Evolutionary conservation across 345 rosid species (phyloP).

Genomic region (Camelina neglecta): DNA sequence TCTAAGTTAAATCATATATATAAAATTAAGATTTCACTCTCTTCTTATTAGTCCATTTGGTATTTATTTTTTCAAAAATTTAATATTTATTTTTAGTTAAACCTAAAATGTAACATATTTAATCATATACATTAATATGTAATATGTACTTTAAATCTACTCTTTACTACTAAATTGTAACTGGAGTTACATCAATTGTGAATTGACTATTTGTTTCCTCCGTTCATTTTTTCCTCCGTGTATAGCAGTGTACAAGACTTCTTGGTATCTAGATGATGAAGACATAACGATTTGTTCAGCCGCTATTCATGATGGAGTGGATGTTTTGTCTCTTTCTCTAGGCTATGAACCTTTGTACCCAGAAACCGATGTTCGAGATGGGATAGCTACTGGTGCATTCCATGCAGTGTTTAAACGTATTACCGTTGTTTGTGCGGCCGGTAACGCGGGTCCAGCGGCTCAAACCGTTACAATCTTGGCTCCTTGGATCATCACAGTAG

Average conservation of each 20-base stretch:
- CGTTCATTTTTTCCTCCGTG: too few species aligned
- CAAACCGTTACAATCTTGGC: conserved; percentile 50
- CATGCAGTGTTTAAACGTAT: conserved; percentile 55
- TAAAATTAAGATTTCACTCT: too few species aligned
- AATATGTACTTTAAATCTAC: too few species aligned
- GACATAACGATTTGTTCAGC: conserved; percentile 29
- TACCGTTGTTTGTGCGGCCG: conserved; percentile 46
- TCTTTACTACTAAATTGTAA: too few species aligned
- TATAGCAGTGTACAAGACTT: conserved; percentile 59
- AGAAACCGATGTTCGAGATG: conserved; percentile 47
- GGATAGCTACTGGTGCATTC: conserved; percentile 52
- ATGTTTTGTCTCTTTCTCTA: conserved; percentile 55
- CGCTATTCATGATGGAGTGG: conserved; percentile 60
- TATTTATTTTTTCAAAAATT: too few species aligned
- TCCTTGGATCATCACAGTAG: conserved; percentile 60
- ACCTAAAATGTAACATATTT: too few species aligned
- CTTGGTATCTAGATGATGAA: conserved; percentile 45
- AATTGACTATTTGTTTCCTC: too few species aligned
- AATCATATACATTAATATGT: too few species aligned
- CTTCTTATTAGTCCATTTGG: too few species aligned
- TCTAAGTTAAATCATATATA: too few species aligned
- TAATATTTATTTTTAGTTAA: too few species aligned
- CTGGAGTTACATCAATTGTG: too few species aligned
- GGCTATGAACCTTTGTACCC: conserved; percentile 40
- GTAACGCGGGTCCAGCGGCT: conserved; percentile 47